Evolutionary conservation across 2,329 filamentous ascomycete genomes (phyloP).

Genomic region (Talaromyces amestolkiae): DNA sequence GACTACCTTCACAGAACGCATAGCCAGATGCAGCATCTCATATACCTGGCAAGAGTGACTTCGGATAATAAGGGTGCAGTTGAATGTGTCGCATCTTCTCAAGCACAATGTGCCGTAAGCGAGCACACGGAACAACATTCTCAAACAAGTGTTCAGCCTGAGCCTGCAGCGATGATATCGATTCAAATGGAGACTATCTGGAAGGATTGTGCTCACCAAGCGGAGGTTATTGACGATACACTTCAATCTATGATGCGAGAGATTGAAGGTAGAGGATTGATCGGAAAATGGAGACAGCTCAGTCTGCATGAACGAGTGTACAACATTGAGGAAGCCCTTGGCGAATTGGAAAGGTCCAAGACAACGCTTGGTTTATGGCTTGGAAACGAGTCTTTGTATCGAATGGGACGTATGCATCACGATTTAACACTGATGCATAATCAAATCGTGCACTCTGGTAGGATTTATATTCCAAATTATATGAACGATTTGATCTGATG

Average conservation of each 20-base stretch:
- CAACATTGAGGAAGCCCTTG: neutral
- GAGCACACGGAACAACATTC: neutral
- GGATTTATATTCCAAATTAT: neutral
- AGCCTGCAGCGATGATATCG: neutral
- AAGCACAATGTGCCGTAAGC: neutral
- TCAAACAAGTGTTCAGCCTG: neutral
- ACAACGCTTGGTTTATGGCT: neutral
- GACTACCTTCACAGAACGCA: neutral
- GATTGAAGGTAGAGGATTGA: neutral
- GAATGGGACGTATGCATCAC: neutral
- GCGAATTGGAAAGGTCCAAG: neutral
- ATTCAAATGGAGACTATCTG: neutral
- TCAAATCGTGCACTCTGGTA: neutral
- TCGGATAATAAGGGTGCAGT: neutral
- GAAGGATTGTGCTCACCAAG: neutral
- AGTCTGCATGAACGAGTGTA: neutral
- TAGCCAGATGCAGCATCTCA: neutral
- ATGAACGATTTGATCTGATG: neutral
- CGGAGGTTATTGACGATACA: neutral
- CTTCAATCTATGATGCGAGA: neutral
- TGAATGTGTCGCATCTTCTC: neutral
- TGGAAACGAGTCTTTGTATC: neutral
- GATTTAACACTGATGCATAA: neutral
- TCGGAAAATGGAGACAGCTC: neutral
- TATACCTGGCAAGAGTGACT: neutral